Percentiles rank a stretch among this genome's conserved stretches.
These are phyloP conservation scores for Trametes versicolor DNA, from an alignment of 1,284 basidiomycete species.

Conservation along the genomic window DNA sequence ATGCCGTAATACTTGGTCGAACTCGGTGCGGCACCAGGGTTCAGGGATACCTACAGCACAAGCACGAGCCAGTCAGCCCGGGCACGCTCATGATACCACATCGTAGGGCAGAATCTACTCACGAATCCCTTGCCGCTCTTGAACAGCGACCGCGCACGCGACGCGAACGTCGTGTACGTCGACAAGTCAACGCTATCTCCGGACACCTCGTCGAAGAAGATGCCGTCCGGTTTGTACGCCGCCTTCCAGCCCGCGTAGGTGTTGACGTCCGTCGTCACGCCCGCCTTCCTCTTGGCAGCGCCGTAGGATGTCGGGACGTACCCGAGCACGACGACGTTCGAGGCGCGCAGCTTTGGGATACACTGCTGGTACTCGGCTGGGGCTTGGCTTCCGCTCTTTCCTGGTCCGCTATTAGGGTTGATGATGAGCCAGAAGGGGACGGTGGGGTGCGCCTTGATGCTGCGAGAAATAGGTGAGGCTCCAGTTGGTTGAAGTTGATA, in stretches of 20 bases:
- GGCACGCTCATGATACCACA: background rate
- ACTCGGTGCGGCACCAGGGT: slow-evolving; percentile 35
- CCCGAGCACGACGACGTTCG: slow-evolving; percentile 48
- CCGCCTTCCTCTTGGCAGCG: slow-evolving; percentile 21
- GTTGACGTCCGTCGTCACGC: slow-evolving; percentile 44
- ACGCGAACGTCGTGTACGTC: slow-evolving; percentile 32
- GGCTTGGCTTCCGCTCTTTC: slow-evolving; percentile 39
- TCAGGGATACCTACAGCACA: slow-evolving; percentile 33
- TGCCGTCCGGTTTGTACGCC: slow-evolving; percentile 45
- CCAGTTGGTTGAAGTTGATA: background rate
- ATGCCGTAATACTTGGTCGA: slow-evolving; percentile 35
- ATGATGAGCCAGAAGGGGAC: slow-evolving; percentile 47
- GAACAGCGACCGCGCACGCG: slow-evolving; percentile 25
- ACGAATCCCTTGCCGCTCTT: slow-evolving; percentile 27
- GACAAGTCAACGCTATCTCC: slow-evolving; percentile 26
- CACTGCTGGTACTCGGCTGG: slow-evolving; percentile 47
- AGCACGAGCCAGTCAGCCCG: background rate
- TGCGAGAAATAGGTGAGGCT: slow-evolving; percentile 22
- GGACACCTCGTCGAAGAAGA: slow-evolving; percentile 51
- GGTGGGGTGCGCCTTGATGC: slow-evolving; percentile 42
- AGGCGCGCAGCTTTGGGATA: slow-evolving; percentile 38
- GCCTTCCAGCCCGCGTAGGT: slow-evolving; percentile 47
- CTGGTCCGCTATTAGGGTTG: slow-evolving; percentile 50
- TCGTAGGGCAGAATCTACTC: background rate
- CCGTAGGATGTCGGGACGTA: slow-evolving; percentile 47